These are phyloP conservation scores for Didymella sp. DNA, from an alignment of 2,329 filamentous ascomycete genomes.

Conservation along the genomic window DNA sequence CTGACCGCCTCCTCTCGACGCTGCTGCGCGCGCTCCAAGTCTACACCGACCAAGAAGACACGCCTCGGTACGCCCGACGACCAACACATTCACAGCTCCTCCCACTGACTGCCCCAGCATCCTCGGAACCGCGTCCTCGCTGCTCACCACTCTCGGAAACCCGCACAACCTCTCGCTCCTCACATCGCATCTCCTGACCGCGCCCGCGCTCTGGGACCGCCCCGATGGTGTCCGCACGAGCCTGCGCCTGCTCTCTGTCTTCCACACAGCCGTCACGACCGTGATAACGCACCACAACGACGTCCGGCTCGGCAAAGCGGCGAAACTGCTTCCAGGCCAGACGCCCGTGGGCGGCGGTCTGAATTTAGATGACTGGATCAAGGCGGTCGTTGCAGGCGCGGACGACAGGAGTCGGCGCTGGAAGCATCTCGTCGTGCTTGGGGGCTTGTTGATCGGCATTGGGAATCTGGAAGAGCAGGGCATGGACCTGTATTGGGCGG, in stretches of 20 bases:
- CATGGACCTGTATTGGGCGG: conserved; percentile 66
- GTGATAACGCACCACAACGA: conserved; percentile 58
- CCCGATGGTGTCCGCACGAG: conserved; percentile 68
- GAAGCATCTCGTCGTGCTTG: conserved; percentile 83
- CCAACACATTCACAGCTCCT: conserved; percentile 20
- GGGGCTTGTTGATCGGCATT: conserved; percentile 79
- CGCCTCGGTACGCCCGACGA: conserved; percentile 57
- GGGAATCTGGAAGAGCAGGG: conserved; percentile 54
- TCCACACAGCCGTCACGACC: conserved; percentile 70
- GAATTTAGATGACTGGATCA: conserved; percentile 63
- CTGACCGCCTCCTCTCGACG: conserved; percentile 70
- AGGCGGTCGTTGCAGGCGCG: conserved; percentile 65
- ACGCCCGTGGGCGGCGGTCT: conserved; percentile 54
- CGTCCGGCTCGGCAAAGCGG: conserved; percentile 39
- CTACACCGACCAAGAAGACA: conserved; percentile 65
- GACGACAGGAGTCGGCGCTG: conserved; percentile 71
- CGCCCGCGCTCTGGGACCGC: conserved; percentile 73
- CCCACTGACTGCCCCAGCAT: conserved; percentile 48
- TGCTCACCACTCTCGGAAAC: conserved; percentile 74
- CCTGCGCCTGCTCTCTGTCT: conserved; percentile 72
- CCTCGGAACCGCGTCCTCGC: conserved; percentile 70
- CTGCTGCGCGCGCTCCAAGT: conserved; percentile 70
- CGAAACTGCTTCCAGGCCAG: conserved; percentile 40
- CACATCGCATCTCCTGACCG: conserved; percentile 73
- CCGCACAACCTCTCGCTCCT: conserved; percentile 76